Conservation (phyloP, 176 grass and related monocot genomes). For the Hyparrhenia diplandra region DNA sequence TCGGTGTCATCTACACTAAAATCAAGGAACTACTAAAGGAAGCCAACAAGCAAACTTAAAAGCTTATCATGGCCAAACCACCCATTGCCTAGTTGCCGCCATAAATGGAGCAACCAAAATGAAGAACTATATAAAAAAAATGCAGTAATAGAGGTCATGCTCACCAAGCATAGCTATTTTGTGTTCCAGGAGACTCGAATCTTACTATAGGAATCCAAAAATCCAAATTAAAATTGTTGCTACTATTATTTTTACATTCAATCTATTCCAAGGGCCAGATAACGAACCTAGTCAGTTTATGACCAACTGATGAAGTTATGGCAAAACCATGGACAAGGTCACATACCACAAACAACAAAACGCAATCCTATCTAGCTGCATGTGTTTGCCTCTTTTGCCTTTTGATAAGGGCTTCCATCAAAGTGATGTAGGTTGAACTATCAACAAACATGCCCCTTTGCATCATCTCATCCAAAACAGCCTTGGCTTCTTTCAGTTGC, state of each 20-base stretch:
- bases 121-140: neutral
- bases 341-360: neutral
- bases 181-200: neutral
- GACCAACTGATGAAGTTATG: conserved; percentile 8
- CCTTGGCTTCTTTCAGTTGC: conserved; percentile 86
- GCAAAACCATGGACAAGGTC: neutral
- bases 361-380: conserved; percentile 40
- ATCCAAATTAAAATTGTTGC: neutral
- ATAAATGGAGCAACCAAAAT: neutral
- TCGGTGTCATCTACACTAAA: neutral
- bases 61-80: neutral
- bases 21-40: neutral
- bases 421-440: conserved; percentile 77
- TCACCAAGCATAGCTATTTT: neutral
- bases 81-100: neutral
- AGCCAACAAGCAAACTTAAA: neutral
- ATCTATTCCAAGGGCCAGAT: neutral
- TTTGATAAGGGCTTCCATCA: conserved; percentile 94
- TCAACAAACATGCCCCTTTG: conserved; percentile 62
- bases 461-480: conserved; percentile 69
- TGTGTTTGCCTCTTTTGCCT: conserved; percentile 82
- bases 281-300: conserved; percentile 1
- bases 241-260: neutral
- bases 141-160: neutral
- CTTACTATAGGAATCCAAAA: neutral